These are phyloP conservation scores for Panus rudis DNA, from an alignment of 768 basidiomycete species.

Conservation along the genomic window DNA sequence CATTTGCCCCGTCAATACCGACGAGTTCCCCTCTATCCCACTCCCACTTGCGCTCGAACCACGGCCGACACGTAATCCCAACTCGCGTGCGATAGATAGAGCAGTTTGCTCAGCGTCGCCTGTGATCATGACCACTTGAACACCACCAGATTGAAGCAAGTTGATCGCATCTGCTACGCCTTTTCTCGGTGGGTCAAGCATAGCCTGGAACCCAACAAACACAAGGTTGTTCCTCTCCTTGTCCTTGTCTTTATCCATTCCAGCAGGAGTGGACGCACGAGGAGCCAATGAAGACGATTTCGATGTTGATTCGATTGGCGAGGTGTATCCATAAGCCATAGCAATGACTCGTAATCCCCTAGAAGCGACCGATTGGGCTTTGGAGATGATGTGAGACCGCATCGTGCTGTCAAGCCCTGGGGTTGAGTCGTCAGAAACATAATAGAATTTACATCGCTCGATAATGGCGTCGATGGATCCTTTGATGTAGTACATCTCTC, in stretches of 20 bases:
- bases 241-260: conserved; percentile 26
- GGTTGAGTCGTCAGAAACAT: conserved; percentile 84
- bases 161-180: conserved; percentile 89
- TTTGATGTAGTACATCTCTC: conserved; percentile 86
- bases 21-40: conserved; percentile 25
- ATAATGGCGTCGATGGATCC: conserved; percentile 88
- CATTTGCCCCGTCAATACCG: conserved; percentile 41
- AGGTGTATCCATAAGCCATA: conserved; percentile 82
- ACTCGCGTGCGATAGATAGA: conserved; percentile 75
- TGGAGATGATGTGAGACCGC: conserved; percentile 57
- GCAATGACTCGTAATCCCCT: conserved; percentile 83
- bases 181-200: conserved; percentile 90
- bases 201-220: conserved; percentile 91
- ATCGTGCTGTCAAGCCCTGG: conserved; percentile 69
- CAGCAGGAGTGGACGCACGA: conserved; percentile 17
- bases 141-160: conserved; percentile 74
- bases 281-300: conserved; percentile 13
- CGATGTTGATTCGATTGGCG: conserved; percentile 37
- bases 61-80: conserved; percentile 68
- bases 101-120: conserved; percentile 93
- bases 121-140: conserved; percentile 98
- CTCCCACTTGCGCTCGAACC: too few relatives aligned
- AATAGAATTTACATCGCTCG: conserved; percentile 82
- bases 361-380: conserved; percentile 65
- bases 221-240: conserved; percentile 48